A percentile compares a stretch with the other conserved stretches of the same genome.
Conservation (phyloP, 2,329 filamentous ascomycete species). For the Colletotrichum plurivorum region DNA sequence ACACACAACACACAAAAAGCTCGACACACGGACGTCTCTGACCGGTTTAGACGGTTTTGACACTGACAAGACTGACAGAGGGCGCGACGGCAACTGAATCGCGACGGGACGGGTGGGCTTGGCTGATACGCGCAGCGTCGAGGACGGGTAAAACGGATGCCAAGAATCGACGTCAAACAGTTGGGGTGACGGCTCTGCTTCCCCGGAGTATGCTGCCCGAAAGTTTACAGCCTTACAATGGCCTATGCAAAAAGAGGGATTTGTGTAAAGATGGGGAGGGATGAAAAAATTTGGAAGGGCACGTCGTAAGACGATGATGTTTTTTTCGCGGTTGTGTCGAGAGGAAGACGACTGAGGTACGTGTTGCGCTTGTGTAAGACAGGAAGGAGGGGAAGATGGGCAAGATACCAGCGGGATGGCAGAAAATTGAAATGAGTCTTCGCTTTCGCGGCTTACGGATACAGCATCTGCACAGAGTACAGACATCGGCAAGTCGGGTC, state of each 20-base stretch:
- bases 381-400: conserved; percentile 4
- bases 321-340: not conserved
- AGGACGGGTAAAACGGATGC: conserved; percentile 23
- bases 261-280: not conserved
- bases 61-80: not conserved
- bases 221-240: conserved; percentile 15
- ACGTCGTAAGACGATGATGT: conserved; percentile 22
- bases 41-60: not conserved
- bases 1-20: not conserved
- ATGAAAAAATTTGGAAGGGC: not conserved
- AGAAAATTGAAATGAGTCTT: conserved; percentile 1
- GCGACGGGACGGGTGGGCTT: conserved; percentile 20
- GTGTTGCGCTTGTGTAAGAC: conserved; percentile 22
- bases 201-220: conserved; percentile 4
- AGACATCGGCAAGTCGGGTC: too few relatives aligned
- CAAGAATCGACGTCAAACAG: conserved; percentile 34
- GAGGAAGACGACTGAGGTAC: conserved; percentile 23
- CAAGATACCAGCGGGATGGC: not conserved
- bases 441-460: not conserved
- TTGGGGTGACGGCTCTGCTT: conserved; percentile 14
- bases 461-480: not conserved
- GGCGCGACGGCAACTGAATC: conserved; percentile 30
- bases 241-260: conserved; percentile 1
- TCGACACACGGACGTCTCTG: too few relatives aligned
- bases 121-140: conserved; percentile 40